Base-by-base conservation (phyloP, 305 asterid species). In the Fraxinus platypoda region DNA sequence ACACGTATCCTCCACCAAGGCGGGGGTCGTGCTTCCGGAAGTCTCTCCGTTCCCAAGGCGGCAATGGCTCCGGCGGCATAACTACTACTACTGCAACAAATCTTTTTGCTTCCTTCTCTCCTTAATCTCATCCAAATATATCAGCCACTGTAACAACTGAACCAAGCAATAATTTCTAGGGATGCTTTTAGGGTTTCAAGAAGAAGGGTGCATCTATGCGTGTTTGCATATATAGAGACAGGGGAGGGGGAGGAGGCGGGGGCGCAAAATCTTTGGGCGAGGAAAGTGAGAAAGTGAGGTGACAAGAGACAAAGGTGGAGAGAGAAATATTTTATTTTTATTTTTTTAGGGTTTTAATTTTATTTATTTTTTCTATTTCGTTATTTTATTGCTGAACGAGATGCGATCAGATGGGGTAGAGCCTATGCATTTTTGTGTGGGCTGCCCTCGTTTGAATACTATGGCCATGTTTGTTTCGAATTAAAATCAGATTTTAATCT, bases 51-150 rank as follows among this genome's bases (percentile, higher is more conserved):
- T 89, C 92, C 92, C 90, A 89, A 62, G 71, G 71, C 30, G 86
- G 87, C 84, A 86, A 77, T 72, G 84, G 92, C 90, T 89, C 92
- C 83, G 92, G 88, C 87, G 90, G 88, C 92, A 89, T 64, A 57
- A 66, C 81, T 37, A 72, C 54, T 81, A 71, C 57, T 80, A 82
- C 73, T n/a, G 38, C 26, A 78, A 43, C 74, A 75, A 79, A 38
- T 26, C 83, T 59, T 83, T 77, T 34, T 6, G 79, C 64, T 17
- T 9, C 83, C 75, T 82, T 78, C 88, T 83, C 79, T 66, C 78
- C 81, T 83, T 72, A 81, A 81, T 88, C 88, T 82, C 89, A 86
- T 88, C 89, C 91, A 75, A 62, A 62, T 19, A 25, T 62, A 62
- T 23, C 30, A 21, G 71, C 71, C 71, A 62, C 31, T 21, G 33